phyloP scores from a whole-genome alignment of 1,284 basidiomycete species.

The Moniliella sp. region DNA sequence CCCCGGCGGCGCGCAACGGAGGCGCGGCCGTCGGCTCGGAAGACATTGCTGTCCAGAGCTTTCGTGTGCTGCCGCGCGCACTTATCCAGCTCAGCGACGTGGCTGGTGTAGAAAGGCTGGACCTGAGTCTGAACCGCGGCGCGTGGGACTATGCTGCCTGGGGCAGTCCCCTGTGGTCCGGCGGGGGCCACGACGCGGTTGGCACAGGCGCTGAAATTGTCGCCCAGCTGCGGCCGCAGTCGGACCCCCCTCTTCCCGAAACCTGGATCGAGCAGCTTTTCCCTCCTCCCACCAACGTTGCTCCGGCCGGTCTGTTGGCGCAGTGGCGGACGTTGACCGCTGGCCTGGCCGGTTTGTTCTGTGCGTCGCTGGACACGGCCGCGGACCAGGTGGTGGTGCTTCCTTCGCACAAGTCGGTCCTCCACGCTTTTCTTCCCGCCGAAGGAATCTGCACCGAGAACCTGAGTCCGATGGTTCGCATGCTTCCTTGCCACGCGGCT shows the following conservation, averaged over 20 bases:
- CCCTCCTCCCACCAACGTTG: no score
- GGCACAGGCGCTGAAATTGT: slow-evolving; percentile 62
- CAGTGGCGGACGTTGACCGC: slow-evolving; percentile 63
- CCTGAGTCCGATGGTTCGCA: slow-evolving; percentile 76
- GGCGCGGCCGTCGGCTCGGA: not conserved
- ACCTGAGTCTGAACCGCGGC: slow-evolving; percentile 63
- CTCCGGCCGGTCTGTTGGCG: slow-evolving; percentile 1
- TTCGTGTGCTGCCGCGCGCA: slow-evolving; percentile 51
- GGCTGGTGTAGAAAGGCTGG: slow-evolving; percentile 62
- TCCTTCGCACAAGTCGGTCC: slow-evolving; percentile 33
- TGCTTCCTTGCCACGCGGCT: slow-evolving; percentile 66
- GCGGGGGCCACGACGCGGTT: slow-evolving; percentile 45
- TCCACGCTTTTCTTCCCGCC: slow-evolving; percentile 55
- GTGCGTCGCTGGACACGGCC: slow-evolving; percentile 53
- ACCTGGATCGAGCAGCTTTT: no score
- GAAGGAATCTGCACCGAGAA: slow-evolving; percentile 88
- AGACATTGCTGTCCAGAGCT: no score
- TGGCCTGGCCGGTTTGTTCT: slow-evolving; percentile 74
- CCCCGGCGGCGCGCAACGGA: slow-evolving; percentile 4
- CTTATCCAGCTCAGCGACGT: slow-evolving; percentile 65
- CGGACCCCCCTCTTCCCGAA: no score
- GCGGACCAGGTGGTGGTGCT: slow-evolving; percentile 4
- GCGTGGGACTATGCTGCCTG: slow-evolving; percentile 72
- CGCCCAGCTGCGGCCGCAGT: slow-evolving; percentile 1
- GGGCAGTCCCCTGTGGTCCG: slow-evolving; percentile 32